Conservation (phyloP, 768 basidiomycete genomes). For the Panaeolus papilionaceus region DNA sequence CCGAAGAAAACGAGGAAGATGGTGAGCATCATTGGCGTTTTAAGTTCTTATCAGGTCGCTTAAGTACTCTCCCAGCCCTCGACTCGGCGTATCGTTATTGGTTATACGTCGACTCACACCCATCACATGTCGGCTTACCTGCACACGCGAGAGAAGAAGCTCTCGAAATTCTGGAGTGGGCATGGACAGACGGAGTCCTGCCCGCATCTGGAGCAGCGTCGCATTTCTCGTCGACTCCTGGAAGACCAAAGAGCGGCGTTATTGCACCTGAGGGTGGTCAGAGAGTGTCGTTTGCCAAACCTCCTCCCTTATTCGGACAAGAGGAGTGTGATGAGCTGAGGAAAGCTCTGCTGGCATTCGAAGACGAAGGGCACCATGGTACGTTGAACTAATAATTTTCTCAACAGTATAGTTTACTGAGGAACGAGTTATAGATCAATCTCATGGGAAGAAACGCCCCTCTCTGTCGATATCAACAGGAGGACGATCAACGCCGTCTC, state of each 20-base stretch:
- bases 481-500: neutral
- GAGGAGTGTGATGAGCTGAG: slow-evolving; percentile 82
- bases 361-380: slow-evolving; percentile 23
- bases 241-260: neutral
- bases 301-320: slow-evolving; percentile 73
- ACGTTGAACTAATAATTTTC: neutral
- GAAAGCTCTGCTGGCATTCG: slow-evolving; percentile 51
- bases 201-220: slow-evolving; percentile 54
- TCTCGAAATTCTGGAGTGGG: slow-evolving; percentile 79
- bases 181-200: slow-evolving; percentile 79
- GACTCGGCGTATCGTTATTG: slow-evolving; percentile 85
- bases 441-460: neutral
- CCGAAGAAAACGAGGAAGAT: slow-evolving; percentile 41
- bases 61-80: slow-evolving; percentile 49
- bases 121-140: slow-evolving; percentile 70
- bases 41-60: neutral
- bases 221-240: neutral
- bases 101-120: slow-evolving; percentile 81
- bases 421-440: neutral
- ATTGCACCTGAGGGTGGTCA: neutral
- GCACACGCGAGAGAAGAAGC: slow-evolving; percentile 67
- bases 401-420: neutral
- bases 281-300: neutral
- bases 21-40: slow-evolving; percentile 39
- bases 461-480: neutral